These are phyloP conservation scores for Canavalia ensiformis DNA, from an alignment of 306 rosid species.

Conservation along the genomic window DNA sequence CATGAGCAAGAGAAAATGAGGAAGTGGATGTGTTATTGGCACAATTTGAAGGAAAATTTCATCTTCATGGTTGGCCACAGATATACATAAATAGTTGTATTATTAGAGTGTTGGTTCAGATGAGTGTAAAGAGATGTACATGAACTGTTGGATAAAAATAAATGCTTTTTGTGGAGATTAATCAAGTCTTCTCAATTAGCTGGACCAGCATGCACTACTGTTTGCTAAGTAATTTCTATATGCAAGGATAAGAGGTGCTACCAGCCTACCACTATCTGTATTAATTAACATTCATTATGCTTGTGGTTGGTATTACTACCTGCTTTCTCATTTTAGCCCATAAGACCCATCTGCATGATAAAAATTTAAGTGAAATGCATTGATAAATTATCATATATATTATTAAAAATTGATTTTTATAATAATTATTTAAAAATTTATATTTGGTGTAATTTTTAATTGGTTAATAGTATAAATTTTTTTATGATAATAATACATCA, in stretches of 20 bases:
- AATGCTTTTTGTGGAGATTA: slow-evolving; percentile 13
- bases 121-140: slow-evolving; percentile 48
- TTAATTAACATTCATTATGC: not conserved
- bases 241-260: too few species aligned
- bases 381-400: too few species aligned
- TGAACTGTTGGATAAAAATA: slow-evolving; percentile 26
- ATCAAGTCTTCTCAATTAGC: slow-evolving; percentile 18
- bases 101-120: slow-evolving; percentile 14
- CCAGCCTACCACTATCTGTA: too few species aligned
- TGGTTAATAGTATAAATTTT: too few species aligned
- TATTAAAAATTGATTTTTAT: too few species aligned
- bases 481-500: too few species aligned
- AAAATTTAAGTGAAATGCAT: too few species aligned
- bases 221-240: too few species aligned
- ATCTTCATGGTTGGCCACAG: not conserved
- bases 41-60: slow-evolving; percentile 10
- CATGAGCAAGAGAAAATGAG: slow-evolving; percentile 27
- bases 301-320: slow-evolving; percentile 15
- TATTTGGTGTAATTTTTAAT: too few species aligned
- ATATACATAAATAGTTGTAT: not conserved
- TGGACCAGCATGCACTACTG: slow-evolving; percentile 17
- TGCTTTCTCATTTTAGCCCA: slow-evolving; percentile 16
- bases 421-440: too few species aligned
- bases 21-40: not conserved
- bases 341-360: slow-evolving; percentile 13